Evolutionary conservation across 2,329 filamentous ascomycete genomes (phyloP), one percentile per base, ranked within the genome.

Genomic region (Decorospora gaudefroyi): DNA sequence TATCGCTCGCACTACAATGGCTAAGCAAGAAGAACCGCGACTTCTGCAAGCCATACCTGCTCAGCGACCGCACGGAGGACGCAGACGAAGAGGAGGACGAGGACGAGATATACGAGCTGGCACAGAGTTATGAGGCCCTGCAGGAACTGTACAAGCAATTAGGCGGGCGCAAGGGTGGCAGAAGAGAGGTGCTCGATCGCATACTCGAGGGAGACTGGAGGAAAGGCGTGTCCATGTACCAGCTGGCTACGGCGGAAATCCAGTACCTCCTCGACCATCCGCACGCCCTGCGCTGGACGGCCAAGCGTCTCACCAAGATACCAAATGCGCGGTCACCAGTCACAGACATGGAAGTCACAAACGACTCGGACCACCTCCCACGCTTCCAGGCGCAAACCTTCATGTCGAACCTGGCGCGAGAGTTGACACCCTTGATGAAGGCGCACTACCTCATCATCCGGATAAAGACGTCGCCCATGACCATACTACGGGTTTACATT

Each of bases 351-450:
- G 73, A 77, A 41, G 61, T 67, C 39, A 69, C 60, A 3, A 65
- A 69, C 45, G 67, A 70, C 51, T 66, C 64, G 8, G 60, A 70
- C 30, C 67, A 67, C 32, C 64, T 80, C 13, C 88, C 89, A 8
- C 83, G 86, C 11, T 88, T 93, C 60, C 88, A 95, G 61, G 86
- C 88, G 1, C 83, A 87, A 4, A 88, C 86, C 0, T 95, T 95
- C 67, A 75, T 95, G 25, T 81, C 82, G 53, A 86, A 85, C 54
- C 80, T 96, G 2, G 86, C 91, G 55, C 76, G 77, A 27, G 85
- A 91, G 62, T 79, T 90, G 12, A 76, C 88, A 1, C 87, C 89
- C 1, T 80, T 93, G 46, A 81, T 91, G 57, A 95, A 93, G 68
- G 87, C 87, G 4, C 88, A 95, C 69, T 93, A 89, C 68, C 85